Evolutionary conservation across 1,284 basidiomycete species (phyloP).

Genomic region (Cronartium ribicola): DNA sequence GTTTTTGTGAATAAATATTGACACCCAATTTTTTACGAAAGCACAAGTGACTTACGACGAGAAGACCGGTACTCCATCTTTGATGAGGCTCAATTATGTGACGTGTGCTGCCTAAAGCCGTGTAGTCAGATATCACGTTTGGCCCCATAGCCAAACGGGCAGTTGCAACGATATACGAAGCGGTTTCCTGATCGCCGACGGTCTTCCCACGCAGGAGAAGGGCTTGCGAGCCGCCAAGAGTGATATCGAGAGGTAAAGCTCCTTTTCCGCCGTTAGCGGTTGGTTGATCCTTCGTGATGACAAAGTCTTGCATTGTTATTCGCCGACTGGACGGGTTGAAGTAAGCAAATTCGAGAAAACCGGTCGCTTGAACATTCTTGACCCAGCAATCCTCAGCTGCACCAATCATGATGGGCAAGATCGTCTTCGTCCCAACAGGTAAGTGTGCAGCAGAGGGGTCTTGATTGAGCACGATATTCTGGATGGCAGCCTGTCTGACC

Average conservation of each 20-base stretch:
- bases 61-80: slow-evolving; percentile 40
- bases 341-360: slow-evolving; percentile 37
- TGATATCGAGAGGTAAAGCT: slow-evolving; percentile 38
- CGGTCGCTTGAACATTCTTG: slow-evolving; percentile 14
- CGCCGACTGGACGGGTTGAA: slow-evolving; percentile 21
- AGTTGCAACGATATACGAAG: slow-evolving; percentile 38
- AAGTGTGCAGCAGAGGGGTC: slow-evolving; percentile 14
- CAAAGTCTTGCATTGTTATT: slow-evolving; percentile 33
- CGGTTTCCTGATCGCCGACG: slow-evolving; percentile 32
- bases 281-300: slow-evolving; percentile 16
- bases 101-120: slow-evolving; percentile 21
- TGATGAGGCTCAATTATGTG: slow-evolving; percentile 40
- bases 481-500: slow-evolving; percentile 18
- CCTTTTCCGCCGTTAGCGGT: slow-evolving; percentile 40
- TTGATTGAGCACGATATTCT: slow-evolving; percentile 30
- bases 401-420: slow-evolving; percentile 33
- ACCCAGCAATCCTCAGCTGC: slow-evolving; percentile 38
- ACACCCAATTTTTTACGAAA: neutral
- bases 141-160: slow-evolving; percentile 32
- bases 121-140: slow-evolving; percentile 34
- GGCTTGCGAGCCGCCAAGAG: slow-evolving; percentile 31
- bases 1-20: neutral
- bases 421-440: slow-evolving; percentile 24
- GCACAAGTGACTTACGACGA: slow-evolving; percentile 22
- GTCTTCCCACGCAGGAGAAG: slow-evolving; percentile 30